Evolutionary conservation across 2,329 filamentous ascomycete species (phyloP).

Genomic region (Colletotrichum sp.): DNA sequence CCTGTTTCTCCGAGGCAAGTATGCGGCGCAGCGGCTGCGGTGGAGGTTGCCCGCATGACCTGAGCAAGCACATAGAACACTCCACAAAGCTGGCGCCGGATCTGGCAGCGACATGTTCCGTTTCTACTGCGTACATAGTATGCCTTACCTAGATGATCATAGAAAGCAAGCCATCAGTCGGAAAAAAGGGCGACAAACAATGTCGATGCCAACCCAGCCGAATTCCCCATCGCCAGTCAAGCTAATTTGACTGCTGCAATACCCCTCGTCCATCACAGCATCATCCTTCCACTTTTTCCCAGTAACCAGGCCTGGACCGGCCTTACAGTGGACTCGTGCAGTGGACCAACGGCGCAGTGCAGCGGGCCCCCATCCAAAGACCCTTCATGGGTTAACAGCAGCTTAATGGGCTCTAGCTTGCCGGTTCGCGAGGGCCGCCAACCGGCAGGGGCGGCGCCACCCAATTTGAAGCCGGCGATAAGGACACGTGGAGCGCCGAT

Average conservation of each 20-base stretch:
- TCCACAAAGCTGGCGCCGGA: background rate
- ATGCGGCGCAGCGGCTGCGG: background rate
- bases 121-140: background rate
- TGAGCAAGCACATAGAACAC: background rate
- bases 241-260: background rate
- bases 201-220: background rate
- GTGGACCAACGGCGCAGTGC: background rate
- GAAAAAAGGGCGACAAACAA: background rate
- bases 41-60: background rate
- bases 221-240: background rate
- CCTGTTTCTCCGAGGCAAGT: background rate
- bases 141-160: background rate
- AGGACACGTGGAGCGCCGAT: constrained; percentile 20
- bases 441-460: background rate
- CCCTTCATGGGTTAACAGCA: background rate
- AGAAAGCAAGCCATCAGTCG: background rate
- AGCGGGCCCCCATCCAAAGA: background rate
- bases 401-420: background rate
- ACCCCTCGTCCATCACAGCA: background rate
- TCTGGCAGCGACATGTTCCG: background rate
- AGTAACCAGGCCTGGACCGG: background rate
- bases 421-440: constrained; percentile 9
- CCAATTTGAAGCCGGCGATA: constrained; percentile 5
- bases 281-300: background rate
- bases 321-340: background rate